Base-by-base conservation (phyloP, 2,329 filamentous ascomycete species). In the Fusarium nelsonii region DNA sequence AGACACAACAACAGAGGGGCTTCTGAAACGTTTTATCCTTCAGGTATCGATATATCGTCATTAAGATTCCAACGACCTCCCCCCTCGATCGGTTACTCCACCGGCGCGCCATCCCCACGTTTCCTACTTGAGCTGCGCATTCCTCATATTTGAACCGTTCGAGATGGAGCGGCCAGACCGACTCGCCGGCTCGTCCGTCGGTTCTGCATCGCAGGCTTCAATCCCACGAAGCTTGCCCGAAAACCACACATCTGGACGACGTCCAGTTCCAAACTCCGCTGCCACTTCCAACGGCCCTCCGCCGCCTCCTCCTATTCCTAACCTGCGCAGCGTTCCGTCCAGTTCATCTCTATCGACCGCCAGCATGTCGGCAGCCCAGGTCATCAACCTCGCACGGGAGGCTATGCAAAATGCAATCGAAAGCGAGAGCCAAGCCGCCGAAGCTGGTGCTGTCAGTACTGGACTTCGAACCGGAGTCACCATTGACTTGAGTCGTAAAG, bases 401-500 rank as follows among this genome's bases (percentile, higher is more conserved):
- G 89, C 89, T 44, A 91, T 93, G 85, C 85, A 86, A 66, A 85
- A 84, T 72, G 90, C 91, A 56, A 81, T 91, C 60, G 85, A 89
- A 71, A 90, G 90, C 76, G 90, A 91, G 72, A 87, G 83, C 50
- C 89, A 91, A 76, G 86, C 84, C 8, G 86, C 87, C 54, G 88
- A 89, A 68, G 86, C 85, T 43, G 86, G 84, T 65, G 84, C 85
- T 64, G 84, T 88, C 68, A 88, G 84, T 75, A 88, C 78, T 18
- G 87, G 87, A 44, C 80, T 90, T 46, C 88, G 90, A 75, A 88
- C 90, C 2, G 92, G 92, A 62, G 87, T 93, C 61, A 94, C 92
- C 33, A 90, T 95, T 72, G 91, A 94, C 78, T 80, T 94, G 68
- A 92, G 91, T 78, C 89, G 91, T 73, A 91, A 90, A 79, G 89